Evolutionary conservation across 805 yeast genomes (phyloP).

Genomic region (Kockiozyma suomiensis): DNA sequence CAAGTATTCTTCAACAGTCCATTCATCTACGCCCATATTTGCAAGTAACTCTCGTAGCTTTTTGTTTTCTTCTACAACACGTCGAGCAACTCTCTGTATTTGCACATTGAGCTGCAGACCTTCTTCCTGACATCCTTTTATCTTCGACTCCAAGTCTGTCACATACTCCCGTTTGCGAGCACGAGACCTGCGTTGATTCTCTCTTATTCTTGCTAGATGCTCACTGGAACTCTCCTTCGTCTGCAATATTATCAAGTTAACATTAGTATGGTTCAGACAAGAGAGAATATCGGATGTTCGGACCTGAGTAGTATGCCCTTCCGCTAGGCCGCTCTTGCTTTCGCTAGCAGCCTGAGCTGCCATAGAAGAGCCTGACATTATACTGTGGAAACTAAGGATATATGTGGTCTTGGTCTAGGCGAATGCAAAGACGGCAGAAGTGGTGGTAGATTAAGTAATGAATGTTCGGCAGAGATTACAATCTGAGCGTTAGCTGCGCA

Average conservation of each 20-base stretch:
- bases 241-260: constrained; percentile 1
- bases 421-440: too few species aligned
- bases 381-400: not conserved
- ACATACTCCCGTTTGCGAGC: constrained; percentile 33
- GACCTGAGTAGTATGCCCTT: not conserved
- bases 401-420: not conserved
- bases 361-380: not conserved
- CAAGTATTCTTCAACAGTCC: constrained; percentile 23
- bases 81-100: constrained; percentile 30
- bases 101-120: constrained; percentile 30
- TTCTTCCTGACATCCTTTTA: constrained; percentile 25
- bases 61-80: constrained; percentile 29
- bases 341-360: not conserved
- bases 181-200: constrained; percentile 30
- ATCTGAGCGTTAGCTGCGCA: not conserved
- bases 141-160: constrained; percentile 26
- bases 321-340: not conserved
- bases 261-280: not conserved
- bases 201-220: constrained; percentile 29
- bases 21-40: constrained; percentile 18
- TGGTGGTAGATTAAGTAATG: too few species aligned
- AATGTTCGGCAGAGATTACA: too few species aligned
- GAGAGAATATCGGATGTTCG: not conserved
- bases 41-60: constrained; percentile 22
- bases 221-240: constrained; percentile 1